Evolutionary conservation across 805 yeast genomes (phyloP).

Genomic region (Kluyveromyces nonfermentans): DNA sequence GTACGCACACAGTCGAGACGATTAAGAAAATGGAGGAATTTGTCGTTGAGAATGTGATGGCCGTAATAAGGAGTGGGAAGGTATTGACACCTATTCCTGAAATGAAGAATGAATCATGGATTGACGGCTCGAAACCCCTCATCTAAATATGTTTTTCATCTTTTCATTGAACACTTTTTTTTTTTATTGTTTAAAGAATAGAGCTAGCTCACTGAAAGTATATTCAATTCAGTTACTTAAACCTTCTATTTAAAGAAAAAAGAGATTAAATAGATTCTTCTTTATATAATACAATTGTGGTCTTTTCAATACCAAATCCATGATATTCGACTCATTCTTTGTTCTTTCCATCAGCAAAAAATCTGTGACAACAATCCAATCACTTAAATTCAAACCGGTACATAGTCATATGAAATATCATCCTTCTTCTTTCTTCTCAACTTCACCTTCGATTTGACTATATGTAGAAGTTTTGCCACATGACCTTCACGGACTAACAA

Average conservation of each 20-base stretch:
- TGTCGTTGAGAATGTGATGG: constrained; percentile 57
- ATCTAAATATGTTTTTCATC: constrained; percentile 2
- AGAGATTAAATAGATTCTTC: too few relatives aligned
- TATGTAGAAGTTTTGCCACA: background rate
- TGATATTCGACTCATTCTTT: too few relatives aligned
- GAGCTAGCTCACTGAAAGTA: too few relatives aligned
- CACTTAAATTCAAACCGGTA: background rate
- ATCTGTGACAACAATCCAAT: too few relatives aligned
- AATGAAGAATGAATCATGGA: constrained; percentile 32
- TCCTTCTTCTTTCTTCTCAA: background rate
- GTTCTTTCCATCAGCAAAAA: too few relatives aligned
- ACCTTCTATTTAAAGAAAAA: background rate
- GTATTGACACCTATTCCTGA: constrained; percentile 80
- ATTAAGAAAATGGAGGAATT: constrained; percentile 71
- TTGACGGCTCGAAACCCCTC: constrained; percentile 13
- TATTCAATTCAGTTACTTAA: too few relatives aligned
- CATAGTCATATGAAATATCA: constrained; percentile 2
- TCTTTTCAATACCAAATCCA: too few relatives aligned
- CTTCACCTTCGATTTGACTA: background rate
- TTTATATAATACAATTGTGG: background rate
- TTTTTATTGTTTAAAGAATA: too few relatives aligned
- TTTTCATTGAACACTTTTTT: too few relatives aligned
- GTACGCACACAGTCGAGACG: constrained; percentile 71
- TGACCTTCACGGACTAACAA: constrained; percentile 6
- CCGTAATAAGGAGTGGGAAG: constrained; percentile 54